These are phyloP conservation scores for Kazachstania kunashirensis DNA, from an alignment of 805 yeast species.

Conservation along the genomic window DNA sequence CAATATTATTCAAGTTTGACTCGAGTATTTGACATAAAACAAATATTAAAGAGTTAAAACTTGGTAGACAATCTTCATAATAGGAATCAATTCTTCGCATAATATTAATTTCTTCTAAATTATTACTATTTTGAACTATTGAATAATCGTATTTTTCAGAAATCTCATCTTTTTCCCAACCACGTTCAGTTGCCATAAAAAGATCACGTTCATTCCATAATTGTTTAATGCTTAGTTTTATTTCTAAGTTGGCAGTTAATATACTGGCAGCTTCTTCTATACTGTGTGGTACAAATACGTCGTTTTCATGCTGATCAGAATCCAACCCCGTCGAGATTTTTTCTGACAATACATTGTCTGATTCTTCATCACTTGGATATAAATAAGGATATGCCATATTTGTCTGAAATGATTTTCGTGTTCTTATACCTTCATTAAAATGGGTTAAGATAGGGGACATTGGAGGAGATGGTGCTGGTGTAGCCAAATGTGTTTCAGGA, in stretches of 20 bases:
- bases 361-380: conserved; percentile 41
- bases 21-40: conserved; percentile 58
- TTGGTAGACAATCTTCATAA: conserved; percentile 43
- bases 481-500: conserved; percentile 44
- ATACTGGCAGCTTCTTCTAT: conserved; percentile 71
- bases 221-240: conserved; percentile 60
- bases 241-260: conserved; percentile 49
- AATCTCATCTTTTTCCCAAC: conserved; percentile 31
- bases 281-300: conserved; percentile 49
- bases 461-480: conserved; percentile 84
- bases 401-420: conserved; percentile 50
- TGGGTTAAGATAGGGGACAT: conserved; percentile 34
- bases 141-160: conserved; percentile 28
- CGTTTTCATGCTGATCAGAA: conserved; percentile 1
- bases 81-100: conserved; percentile 50
- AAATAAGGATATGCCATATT: conserved; percentile 59
- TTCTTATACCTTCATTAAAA: conserved; percentile 27
- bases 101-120: conserved; percentile 22
- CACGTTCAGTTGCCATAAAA: conserved; percentile 67
- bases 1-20: conserved; percentile 33
- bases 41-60: conserved; percentile 52
- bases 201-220: conserved; percentile 61
- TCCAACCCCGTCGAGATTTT: conserved; percentile 3
- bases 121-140: conserved; percentile 7
- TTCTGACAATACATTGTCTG: conserved; percentile 19